These are phyloP conservation scores for Wickerhamiella brachini DNA, from an alignment of 805 yeast species.

Conservation along the genomic window DNA sequence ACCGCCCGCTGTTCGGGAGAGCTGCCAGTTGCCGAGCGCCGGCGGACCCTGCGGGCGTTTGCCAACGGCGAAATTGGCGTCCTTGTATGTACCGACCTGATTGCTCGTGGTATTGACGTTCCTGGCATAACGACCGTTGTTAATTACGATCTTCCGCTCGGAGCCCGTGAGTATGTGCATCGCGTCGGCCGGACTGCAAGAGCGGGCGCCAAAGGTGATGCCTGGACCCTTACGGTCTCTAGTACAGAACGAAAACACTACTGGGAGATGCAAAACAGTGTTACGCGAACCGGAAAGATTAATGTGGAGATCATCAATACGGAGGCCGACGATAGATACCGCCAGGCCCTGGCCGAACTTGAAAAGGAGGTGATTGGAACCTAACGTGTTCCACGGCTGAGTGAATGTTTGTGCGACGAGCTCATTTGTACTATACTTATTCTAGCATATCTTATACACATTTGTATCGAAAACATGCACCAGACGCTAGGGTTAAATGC, in stretches of 20 bases:
- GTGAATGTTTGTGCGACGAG: too few relatives aligned
- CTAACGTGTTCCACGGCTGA: too few relatives aligned
- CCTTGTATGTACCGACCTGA: slow-evolving; percentile 67
- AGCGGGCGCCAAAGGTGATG: slow-evolving; percentile 68
- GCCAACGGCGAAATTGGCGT: slow-evolving; percentile 38
- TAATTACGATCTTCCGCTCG: slow-evolving; percentile 81
- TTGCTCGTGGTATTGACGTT: slow-evolving; percentile 92
- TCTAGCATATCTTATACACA: too few relatives aligned
- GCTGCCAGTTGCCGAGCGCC: slow-evolving; percentile 31
- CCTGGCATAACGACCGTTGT: slow-evolving; percentile 56
- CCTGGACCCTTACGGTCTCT: slow-evolving; percentile 61
- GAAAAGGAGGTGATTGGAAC: slow-evolving; percentile 25
- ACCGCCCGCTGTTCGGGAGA: slow-evolving; percentile 28
- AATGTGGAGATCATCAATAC: slow-evolving; percentile 19
- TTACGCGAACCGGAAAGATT: slow-evolving; percentile 21
- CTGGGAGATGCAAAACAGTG: slow-evolving; percentile 23
- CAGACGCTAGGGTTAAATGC: too few relatives aligned
- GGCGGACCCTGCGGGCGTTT: slow-evolving; percentile 47
- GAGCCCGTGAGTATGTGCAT: slow-evolving; percentile 86
- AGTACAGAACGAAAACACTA: slow-evolving; percentile 53
- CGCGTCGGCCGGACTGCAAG: slow-evolving; percentile 96
- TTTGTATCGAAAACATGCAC: too few relatives aligned
- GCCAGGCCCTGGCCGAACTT: slow-evolving; percentile 30
- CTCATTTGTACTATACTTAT: too few relatives aligned
- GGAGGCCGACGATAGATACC: slow-evolving; percentile 32